phyloP scores from a whole-genome alignment of 768 basidiomycete genomes.

The Clitopilus hobsonii region DNA sequence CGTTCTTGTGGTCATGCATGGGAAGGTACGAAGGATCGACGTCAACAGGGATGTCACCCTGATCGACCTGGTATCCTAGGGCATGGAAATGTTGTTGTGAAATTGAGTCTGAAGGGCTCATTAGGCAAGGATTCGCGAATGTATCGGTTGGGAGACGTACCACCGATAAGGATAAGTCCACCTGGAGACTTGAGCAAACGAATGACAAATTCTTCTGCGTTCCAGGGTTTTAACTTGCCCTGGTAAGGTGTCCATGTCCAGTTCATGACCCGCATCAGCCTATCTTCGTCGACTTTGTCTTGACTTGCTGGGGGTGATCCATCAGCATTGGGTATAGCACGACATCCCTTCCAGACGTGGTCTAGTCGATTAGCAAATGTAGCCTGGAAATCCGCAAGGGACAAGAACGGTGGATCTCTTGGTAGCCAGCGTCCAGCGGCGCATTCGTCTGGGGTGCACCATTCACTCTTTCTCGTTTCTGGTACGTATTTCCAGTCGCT shows the following conservation, averaged over 20 bases:
- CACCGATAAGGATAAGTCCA: constrained; percentile 23
- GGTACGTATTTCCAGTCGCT: constrained; percentile 4
- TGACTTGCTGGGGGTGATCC: constrained; percentile 9
- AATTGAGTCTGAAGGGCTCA: constrained; percentile 14
- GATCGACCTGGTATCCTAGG: constrained; percentile 18
- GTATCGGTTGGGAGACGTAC: constrained; percentile 9
- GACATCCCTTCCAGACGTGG: constrained; percentile 22
- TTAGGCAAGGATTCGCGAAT: neutral
- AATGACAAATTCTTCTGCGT: constrained; percentile 24
- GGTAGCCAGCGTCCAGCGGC: constrained; percentile 20
- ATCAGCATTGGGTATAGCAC: constrained; percentile 9
- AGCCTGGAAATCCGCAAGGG: constrained; percentile 16
- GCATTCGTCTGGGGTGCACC: constrained; percentile 19
- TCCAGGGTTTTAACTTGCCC: constrained; percentile 18
- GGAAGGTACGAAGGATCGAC: constrained; percentile 14
- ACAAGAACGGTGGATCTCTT: constrained; percentile 16
- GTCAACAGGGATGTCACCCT: constrained; percentile 18
- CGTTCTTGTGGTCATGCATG: constrained; percentile 19
- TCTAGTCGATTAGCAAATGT: constrained; percentile 19
- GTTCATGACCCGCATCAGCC: constrained; percentile 24
- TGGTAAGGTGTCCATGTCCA: constrained; percentile 24
- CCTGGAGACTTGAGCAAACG: constrained; percentile 22
- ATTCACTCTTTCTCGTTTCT: constrained; percentile 5
- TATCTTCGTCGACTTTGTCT: constrained; percentile 17
- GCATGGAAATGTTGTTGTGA: constrained; percentile 19